phyloP scores from a whole-genome alignment of 2,329 filamentous ascomycete species.

The Aplosporella prunicola region DNA sequence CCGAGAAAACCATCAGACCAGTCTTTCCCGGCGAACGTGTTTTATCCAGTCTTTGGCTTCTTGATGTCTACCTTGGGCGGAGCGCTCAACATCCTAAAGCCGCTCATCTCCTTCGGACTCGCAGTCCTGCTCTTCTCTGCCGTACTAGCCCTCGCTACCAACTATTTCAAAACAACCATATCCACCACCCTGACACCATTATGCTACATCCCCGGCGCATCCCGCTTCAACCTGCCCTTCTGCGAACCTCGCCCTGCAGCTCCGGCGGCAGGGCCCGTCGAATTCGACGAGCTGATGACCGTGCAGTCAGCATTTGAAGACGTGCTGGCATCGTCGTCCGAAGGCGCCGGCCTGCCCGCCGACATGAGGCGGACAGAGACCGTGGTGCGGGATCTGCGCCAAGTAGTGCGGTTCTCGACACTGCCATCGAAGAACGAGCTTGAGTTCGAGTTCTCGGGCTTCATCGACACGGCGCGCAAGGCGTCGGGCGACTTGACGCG shows the following conservation, averaged over 20 bases:
- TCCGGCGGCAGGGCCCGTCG: conserved; percentile 26
- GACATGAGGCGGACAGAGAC: conserved; percentile 72
- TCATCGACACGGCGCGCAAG: conserved; percentile 58
- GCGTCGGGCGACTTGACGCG: conserved; percentile 58
- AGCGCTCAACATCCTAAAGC: conserved; percentile 54
- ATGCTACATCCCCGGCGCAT: conserved; percentile 58
- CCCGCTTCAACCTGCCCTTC: conserved; percentile 54
- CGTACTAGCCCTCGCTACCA: not conserved
- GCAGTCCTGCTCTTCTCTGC: conserved; percentile 51
- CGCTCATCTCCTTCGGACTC: conserved; percentile 52
- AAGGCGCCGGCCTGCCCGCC: conserved; percentile 58
- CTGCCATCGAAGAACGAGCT: conserved; percentile 61
- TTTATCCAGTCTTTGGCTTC: conserved; percentile 38
- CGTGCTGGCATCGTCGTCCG: conserved; percentile 57
- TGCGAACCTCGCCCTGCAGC: conserved; percentile 33
- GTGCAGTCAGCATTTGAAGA: conserved; percentile 69
- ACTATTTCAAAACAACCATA: not conserved
- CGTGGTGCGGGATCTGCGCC: conserved; percentile 64
- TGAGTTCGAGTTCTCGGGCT: conserved; percentile 64
- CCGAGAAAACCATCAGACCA: conserved; percentile 1
- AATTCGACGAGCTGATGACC: conserved; percentile 67
- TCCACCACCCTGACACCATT: conserved; percentile 53
- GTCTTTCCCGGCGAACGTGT: conserved; percentile 16
- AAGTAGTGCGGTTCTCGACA: conserved; percentile 60
- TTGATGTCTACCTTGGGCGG: conserved; percentile 47